These are phyloP conservation scores for Pseudocercospora macadamiae DNA, from an alignment of 2,329 filamentous ascomycete species.

Conservation along the genomic window DNA sequence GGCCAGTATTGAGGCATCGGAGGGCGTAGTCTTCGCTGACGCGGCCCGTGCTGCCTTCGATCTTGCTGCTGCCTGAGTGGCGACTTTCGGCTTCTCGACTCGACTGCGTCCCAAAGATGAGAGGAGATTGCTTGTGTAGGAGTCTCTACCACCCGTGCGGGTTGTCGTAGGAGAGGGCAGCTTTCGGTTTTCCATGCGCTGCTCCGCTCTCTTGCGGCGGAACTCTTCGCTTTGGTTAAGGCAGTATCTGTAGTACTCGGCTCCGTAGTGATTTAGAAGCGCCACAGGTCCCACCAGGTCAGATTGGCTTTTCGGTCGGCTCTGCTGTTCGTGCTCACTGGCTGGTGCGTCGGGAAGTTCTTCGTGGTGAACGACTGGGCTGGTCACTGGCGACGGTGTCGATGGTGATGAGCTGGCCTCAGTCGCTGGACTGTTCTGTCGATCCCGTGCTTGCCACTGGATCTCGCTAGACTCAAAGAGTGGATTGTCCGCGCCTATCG, in stretches of 20 bases:
- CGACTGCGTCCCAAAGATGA: slow-evolving; percentile 20
- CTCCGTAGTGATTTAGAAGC: slow-evolving; percentile 20
- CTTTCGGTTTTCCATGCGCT: slow-evolving; percentile 10
- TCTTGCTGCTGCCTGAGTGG: slow-evolving; percentile 4
- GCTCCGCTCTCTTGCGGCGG: slow-evolving; percentile 6
- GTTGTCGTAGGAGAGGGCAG: slow-evolving; percentile 17
- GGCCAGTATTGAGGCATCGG: neutral
- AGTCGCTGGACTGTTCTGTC: slow-evolving; percentile 8
- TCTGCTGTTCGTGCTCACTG: neutral
- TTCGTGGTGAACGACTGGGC: slow-evolving; percentile 6
- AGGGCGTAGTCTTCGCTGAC: slow-evolving; percentile 8
- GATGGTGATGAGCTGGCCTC: slow-evolving; percentile 6
- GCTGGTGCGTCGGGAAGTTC: slow-evolving; percentile 5
- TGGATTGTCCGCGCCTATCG: slow-evolving; percentile 10
- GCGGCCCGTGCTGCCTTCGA: slow-evolving; percentile 13
- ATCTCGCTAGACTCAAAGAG: slow-evolving; percentile 14
- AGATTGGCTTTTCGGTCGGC: neutral
- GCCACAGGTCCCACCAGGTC: slow-evolving; percentile 12
- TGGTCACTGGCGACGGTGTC: slow-evolving; percentile 8
- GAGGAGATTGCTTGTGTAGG: slow-evolving; percentile 22
- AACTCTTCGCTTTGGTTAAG: slow-evolving; percentile 20
- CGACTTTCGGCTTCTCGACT: slow-evolving; percentile 20
- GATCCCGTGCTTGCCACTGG: neutral
- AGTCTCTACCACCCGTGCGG: slow-evolving; percentile 15
- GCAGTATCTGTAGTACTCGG: slow-evolving; percentile 24